Conservation (phyloP, 768 basidiomycete species). For the Mycena haematopus region DNA sequence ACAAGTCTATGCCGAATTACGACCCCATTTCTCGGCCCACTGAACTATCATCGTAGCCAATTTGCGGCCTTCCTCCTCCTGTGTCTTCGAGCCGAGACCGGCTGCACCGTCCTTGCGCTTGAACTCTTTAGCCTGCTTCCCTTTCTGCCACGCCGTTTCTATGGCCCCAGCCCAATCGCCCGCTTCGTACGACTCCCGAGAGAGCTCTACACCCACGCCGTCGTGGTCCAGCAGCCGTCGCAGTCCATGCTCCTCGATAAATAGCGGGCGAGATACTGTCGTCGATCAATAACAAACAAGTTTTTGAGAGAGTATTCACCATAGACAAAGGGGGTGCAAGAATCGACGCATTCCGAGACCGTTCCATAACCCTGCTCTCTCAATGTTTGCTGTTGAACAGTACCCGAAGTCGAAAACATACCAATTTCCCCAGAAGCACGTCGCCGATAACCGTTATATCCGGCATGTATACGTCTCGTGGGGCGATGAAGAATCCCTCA, state of each 20-base stretch:
- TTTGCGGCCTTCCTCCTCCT: slow-evolving; percentile 48
- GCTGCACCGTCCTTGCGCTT: slow-evolving; percentile 50
- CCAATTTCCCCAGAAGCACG: slow-evolving; percentile 79
- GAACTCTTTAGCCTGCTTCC: slow-evolving; percentile 51
- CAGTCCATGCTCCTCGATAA: slow-evolving; percentile 83
- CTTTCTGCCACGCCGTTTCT: slow-evolving; percentile 61
- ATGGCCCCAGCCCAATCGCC: slow-evolving; percentile 74
- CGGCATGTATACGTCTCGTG: slow-evolving; percentile 82
- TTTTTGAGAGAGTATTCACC: slow-evolving; percentile 45
- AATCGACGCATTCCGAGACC: slow-evolving; percentile 79
- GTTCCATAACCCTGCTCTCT: slow-evolving; percentile 74
- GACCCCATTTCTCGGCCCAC: slow-evolving; percentile 52
- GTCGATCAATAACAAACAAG: background rate
- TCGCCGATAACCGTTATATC: slow-evolving; percentile 78
- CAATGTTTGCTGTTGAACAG: slow-evolving; percentile 6
- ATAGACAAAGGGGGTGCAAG: slow-evolving; percentile 80
- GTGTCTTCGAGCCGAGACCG: slow-evolving; percentile 46
- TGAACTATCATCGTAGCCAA: slow-evolving; percentile 56
- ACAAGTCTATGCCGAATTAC: background rate
- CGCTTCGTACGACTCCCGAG: slow-evolving; percentile 68
- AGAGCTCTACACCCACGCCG: slow-evolving; percentile 74
- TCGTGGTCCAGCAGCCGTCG: slow-evolving; percentile 65
- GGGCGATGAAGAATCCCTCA: slow-evolving; percentile 76
- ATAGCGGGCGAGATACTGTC: slow-evolving; percentile 78
- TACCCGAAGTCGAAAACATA: slow-evolving; percentile 34